These are phyloP conservation scores for Rhynchosporium agropyri DNA, from an alignment of 2,329 filamentous ascomycete genomes.

Conservation along the genomic window DNA sequence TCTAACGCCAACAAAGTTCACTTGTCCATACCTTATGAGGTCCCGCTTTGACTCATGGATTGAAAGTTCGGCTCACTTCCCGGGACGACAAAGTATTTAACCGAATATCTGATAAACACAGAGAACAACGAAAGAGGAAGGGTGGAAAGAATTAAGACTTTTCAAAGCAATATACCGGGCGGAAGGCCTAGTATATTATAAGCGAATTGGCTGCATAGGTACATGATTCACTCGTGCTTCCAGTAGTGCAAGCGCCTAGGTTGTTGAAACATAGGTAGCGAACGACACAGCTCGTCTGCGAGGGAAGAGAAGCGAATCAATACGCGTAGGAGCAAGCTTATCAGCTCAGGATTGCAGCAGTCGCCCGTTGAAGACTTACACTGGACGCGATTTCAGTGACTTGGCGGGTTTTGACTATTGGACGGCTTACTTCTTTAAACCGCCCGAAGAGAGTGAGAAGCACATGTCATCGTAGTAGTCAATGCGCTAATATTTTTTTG, in stretches of 20 bases:
- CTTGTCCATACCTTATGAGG: not conserved
- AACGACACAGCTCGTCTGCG: not conserved
- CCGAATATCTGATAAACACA: not conserved
- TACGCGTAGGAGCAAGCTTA: not conserved
- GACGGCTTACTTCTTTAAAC: no score
- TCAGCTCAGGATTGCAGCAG: not conserved
- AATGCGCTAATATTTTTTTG: no score
- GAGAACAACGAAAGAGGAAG: no score
- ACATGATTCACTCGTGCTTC: not conserved
- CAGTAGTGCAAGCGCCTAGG: not conserved
- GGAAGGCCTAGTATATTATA: not conserved
- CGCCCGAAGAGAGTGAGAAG: no score
- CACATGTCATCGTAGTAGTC: no score
- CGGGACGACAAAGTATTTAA: not conserved
- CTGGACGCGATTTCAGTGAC: not conserved
- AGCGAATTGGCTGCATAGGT: no score
- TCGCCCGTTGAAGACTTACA: not conserved
- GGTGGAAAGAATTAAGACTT: no score
- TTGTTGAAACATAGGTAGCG: not conserved
- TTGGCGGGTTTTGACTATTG: not conserved
- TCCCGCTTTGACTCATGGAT: not conserved
- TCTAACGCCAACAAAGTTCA: not conserved
- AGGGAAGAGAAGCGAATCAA: not conserved
- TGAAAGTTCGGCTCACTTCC: constrained; percentile 4
- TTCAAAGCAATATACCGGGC: not conserved